A percentile compares a stretch with the other conserved stretches of the same genome.
These are phyloP conservation scores for Calonectria honghensis DNA, from an alignment of 2,329 filamentous ascomycete species.

Conservation along the genomic window DNA sequence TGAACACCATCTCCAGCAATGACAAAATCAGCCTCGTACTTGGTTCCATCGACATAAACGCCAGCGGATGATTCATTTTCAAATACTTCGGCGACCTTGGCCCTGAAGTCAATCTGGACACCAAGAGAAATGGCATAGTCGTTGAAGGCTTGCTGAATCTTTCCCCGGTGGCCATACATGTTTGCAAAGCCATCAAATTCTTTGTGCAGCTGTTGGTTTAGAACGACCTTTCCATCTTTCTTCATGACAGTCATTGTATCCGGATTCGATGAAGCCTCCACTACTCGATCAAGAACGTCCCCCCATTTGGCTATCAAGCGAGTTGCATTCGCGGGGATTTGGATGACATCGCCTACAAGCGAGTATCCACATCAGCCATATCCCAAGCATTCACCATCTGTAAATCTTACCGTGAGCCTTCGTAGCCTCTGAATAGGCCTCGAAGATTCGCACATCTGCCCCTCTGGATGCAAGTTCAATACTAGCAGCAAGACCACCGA, in stretches of 20 bases:
- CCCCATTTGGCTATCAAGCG: constrained; percentile 18
- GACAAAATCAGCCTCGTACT: constrained; percentile 29
- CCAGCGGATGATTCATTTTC: constrained; percentile 6
- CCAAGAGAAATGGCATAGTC: constrained; percentile 24
- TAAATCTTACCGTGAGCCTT: neutral
- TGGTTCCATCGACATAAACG: neutral
- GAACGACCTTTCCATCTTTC: constrained; percentile 15
- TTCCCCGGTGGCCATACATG: constrained; percentile 20
- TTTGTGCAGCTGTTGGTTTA: constrained; percentile 16
- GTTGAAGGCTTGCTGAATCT: constrained; percentile 6
- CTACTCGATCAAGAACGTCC: constrained; percentile 12
- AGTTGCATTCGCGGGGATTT: constrained; percentile 26
- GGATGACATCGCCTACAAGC: constrained; percentile 20
- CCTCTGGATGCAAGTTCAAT: constrained; percentile 24
- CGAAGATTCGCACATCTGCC: constrained; percentile 14
- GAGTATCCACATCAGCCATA: neutral
- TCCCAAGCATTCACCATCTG: neutral
- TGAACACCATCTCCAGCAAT: constrained; percentile 31
- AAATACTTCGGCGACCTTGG: neutral
- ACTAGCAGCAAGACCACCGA: constrained; percentile 21
- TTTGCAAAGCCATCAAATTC: constrained; percentile 24
- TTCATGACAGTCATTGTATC: constrained; percentile 16
- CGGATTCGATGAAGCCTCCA: neutral
- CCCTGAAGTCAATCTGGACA: neutral
- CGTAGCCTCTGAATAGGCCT: constrained; percentile 1